These are phyloP conservation scores for Coemansia reversa DNA, from an alignment of 192 early-diverging fungal genomes.

Conservation along the genomic window DNA sequence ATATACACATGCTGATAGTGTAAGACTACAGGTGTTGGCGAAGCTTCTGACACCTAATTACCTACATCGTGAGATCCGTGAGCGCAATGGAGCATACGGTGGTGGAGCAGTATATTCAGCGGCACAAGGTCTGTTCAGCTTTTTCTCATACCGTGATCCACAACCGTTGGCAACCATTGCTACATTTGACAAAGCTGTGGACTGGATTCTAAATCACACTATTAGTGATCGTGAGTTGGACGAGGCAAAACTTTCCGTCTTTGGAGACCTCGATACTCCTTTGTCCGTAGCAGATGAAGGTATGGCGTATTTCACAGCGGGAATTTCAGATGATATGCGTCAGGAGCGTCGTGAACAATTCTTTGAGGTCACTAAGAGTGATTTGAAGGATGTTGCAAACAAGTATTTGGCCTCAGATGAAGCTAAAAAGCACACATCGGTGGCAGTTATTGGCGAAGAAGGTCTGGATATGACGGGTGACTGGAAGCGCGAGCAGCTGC, in stretches of 20 bases:
- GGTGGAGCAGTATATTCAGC: slow-evolving; percentile 80
- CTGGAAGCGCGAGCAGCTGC: slow-evolving; percentile 31
- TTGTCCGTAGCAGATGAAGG: slow-evolving; percentile 83
- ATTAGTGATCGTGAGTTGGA: slow-evolving; percentile 65
- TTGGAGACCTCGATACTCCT: slow-evolving; percentile 83
- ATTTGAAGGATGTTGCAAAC: slow-evolving; percentile 70
- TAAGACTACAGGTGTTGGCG: slow-evolving; percentile 74
- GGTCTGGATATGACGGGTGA: slow-evolving; percentile 36
- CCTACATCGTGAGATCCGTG: slow-evolving; percentile 95
- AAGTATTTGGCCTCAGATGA: slow-evolving; percentile 57
- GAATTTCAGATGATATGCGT: slow-evolving; percentile 81
- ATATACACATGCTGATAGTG: slow-evolving; percentile 78
- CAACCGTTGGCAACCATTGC: slow-evolving; percentile 68
- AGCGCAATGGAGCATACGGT: slow-evolving; percentile 96
- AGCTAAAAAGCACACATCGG: slow-evolving; percentile 13
- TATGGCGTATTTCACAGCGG: slow-evolving; percentile 72
- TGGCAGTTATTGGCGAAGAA: slow-evolving; percentile 51
- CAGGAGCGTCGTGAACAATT: slow-evolving; percentile 81
- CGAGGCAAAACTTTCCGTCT: slow-evolving; percentile 89
- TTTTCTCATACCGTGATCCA: slow-evolving; percentile 95
- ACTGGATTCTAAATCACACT: slow-evolving; percentile 63
- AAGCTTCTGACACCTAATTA: slow-evolving; percentile 82
- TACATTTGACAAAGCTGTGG: slow-evolving; percentile 63
- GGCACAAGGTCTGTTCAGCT: slow-evolving; percentile 75
- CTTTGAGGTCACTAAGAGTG: slow-evolving; percentile 64